A percentile compares a stretch with the other conserved stretches of the same genome.
Evolutionary conservation across 176 grass and related monocot species (phyloP).

Genomic region (Calamus simplicifolius): DNA sequence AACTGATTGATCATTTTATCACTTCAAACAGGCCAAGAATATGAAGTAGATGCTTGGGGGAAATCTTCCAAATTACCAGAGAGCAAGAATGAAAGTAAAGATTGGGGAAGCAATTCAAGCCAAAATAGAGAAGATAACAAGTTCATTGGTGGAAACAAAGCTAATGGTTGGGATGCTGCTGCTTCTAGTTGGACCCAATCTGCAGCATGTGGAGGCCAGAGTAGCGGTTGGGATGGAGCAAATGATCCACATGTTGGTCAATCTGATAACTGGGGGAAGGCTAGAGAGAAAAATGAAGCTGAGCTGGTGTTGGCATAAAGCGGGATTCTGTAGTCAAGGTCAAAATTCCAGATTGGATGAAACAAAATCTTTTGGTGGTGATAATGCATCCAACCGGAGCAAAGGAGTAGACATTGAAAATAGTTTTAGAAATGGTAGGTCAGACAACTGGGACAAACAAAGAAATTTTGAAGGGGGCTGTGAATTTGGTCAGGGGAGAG

Average conservation of each 20-base stretch:
- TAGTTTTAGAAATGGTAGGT: constrained; percentile 22
- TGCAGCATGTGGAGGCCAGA: background rate
- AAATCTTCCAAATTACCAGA: background rate
- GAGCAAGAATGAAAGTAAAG: constrained; percentile 7
- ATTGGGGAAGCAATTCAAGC: no score
- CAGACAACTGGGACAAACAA: constrained; percentile 29
- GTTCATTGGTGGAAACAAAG: background rate
- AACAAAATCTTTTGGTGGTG: constrained; percentile 15
- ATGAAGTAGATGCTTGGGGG: constrained; percentile 16
- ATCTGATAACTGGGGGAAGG: background rate
- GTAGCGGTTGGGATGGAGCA: no score
- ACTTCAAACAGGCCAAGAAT: constrained; percentile 24
- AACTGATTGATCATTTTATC: constrained; percentile 21
- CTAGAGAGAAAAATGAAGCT: background rate
- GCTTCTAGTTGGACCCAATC: background rate
- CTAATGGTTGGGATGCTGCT: background rate
- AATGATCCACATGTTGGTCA: no score
- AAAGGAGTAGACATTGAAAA: constrained; percentile 25
- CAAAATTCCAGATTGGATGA: background rate
- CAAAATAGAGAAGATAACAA: background rate
- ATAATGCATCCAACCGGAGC: constrained; percentile 30
- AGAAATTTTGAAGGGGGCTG: constrained; percentile 29
- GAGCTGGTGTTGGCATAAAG: constrained; percentile 21
- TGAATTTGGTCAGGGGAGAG: constrained; percentile 33
- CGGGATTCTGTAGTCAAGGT: constrained; percentile 20